These are phyloP conservation scores for Hypoxylon sp. DNA, from an alignment of 2,329 filamentous ascomycete genomes.

Conservation along the genomic window DNA sequence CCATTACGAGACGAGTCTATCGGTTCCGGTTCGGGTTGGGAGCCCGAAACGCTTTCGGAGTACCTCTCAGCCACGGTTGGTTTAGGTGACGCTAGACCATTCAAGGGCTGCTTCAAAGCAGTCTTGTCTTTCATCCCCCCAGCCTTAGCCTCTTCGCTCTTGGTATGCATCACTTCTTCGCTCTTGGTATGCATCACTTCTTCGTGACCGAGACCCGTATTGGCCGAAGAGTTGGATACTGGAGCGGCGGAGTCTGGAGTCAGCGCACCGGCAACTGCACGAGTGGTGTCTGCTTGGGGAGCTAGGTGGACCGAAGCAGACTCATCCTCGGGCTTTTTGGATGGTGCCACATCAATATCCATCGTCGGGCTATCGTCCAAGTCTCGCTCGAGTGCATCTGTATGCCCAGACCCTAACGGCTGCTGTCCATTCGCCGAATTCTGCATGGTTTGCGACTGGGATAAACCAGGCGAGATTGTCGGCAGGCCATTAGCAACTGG, in stretches of 20 bases:
- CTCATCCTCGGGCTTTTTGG: slow-evolving; percentile 30
- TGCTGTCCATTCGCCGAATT: slow-evolving; percentile 9
- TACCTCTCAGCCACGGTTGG: slow-evolving; percentile 17
- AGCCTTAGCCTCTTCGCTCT: slow-evolving; percentile 52
- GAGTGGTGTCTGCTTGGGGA: slow-evolving; percentile 47
- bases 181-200: too few species aligned
- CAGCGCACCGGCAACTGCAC: slow-evolving; percentile 56
- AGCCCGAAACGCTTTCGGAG: slow-evolving; percentile 32
- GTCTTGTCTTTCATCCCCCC: slow-evolving; percentile 42
- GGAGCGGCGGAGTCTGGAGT: slow-evolving; percentile 73
- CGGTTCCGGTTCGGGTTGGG: slow-evolving; percentile 31
- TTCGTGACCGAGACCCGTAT: slow-evolving; percentile 78
- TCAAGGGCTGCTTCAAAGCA: slow-evolving; percentile 33
- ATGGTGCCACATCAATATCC: slow-evolving; percentile 25
- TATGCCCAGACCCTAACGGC: neutral
- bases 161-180: too few species aligned
- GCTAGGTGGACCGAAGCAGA: slow-evolving; percentile 47
- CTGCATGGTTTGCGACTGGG: slow-evolving; percentile 11
- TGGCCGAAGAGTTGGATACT: slow-evolving; percentile 71
- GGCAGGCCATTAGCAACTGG: slow-evolving; percentile 3
- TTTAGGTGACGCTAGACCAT: slow-evolving; percentile 26
- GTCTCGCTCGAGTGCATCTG: slow-evolving; percentile 9
- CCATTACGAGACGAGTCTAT: slow-evolving; percentile 9
- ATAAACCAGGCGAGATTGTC: neutral
- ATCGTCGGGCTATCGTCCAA: slow-evolving; percentile 12